Percentiles rank a stretch among this genome's conserved stretches.
Evolutionary conservation across 306 rosid genomes (phyloP).

Genomic region (Phaseolus lunatus): DNA sequence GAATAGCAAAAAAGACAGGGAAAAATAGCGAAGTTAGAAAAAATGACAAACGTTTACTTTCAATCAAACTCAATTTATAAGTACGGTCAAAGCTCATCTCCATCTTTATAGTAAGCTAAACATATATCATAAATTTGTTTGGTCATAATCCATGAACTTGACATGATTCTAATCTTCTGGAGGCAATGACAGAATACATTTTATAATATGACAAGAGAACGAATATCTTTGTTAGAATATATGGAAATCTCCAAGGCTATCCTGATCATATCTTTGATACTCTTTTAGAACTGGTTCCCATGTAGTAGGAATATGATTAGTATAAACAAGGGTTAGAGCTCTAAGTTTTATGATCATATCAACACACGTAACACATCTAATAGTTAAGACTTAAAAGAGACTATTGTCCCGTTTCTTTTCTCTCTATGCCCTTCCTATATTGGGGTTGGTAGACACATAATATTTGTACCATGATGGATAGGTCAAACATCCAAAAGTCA

Average conservation of each 20-base stretch:
- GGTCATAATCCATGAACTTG: slow-evolving; percentile 9
- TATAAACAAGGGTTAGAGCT: neutral
- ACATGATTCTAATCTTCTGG: slow-evolving; percentile 5
- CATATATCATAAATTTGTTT: slow-evolving; percentile 29
- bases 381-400: neutral
- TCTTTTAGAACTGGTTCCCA: neutral
- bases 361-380: neutral
- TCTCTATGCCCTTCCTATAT: neutral
- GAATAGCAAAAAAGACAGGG: slow-evolving; percentile 33
- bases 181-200: neutral
- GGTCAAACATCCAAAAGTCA: no score
- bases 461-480: no score
- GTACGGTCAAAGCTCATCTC: slow-evolving; percentile 8
- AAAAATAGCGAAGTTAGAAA: slow-evolving; percentile 24
- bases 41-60: slow-evolving; percentile 33
- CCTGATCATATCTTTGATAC: neutral
- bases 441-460: neutral
- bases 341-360: neutral
- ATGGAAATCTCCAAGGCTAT: neutral
- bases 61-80: slow-evolving; percentile 37
- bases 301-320: neutral
- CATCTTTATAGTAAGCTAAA: slow-evolving; percentile 29
- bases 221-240: neutral
- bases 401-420: neutral
- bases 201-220: slow-evolving; percentile 1